phyloP scores from a whole-genome alignment of 2,329 filamentous ascomycete genomes.

The Pseudogymnoascus pannorum region DNA sequence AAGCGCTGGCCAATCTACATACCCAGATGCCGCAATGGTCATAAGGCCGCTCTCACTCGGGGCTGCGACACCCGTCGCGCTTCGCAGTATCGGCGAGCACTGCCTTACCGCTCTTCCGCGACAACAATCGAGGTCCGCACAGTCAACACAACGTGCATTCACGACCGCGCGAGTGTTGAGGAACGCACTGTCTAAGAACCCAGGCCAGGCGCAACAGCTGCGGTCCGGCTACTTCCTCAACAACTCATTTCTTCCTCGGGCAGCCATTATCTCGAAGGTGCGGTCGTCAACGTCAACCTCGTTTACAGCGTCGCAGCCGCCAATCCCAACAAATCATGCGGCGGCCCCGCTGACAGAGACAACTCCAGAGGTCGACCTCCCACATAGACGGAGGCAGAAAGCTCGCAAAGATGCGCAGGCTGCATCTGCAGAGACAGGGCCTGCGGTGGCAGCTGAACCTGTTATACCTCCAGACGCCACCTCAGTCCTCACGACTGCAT shows the following conservation, averaged over 20 bases:
- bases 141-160: not conserved
- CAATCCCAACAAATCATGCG: not conserved
- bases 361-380: slow-evolving; percentile 18
- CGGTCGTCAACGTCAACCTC: slow-evolving; percentile 3
- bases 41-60: slow-evolving; percentile 10
- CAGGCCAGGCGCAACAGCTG: not conserved
- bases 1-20: not conserved
- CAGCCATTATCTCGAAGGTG: not conserved
- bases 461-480: slow-evolving; percentile 44
- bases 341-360: not conserved
- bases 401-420: slow-evolving; percentile 14
- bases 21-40: slow-evolving; percentile 10
- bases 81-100: not conserved
- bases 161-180: slow-evolving; percentile 8
- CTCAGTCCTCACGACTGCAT: slow-evolving; percentile 46
- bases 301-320: not conserved
- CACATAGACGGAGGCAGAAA: slow-evolving; percentile 27
- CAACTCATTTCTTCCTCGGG: slow-evolving; percentile 1
- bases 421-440: slow-evolving; percentile 18
- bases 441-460: slow-evolving; percentile 14
- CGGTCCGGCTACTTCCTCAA: not conserved
- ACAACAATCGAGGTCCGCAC: not conserved
- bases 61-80: slow-evolving; percentile 7
- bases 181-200: not conserved
- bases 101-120: not conserved